phyloP scores from a whole-genome alignment of 2,329 filamentous ascomycete genomes.

The Alternaria rosae region DNA sequence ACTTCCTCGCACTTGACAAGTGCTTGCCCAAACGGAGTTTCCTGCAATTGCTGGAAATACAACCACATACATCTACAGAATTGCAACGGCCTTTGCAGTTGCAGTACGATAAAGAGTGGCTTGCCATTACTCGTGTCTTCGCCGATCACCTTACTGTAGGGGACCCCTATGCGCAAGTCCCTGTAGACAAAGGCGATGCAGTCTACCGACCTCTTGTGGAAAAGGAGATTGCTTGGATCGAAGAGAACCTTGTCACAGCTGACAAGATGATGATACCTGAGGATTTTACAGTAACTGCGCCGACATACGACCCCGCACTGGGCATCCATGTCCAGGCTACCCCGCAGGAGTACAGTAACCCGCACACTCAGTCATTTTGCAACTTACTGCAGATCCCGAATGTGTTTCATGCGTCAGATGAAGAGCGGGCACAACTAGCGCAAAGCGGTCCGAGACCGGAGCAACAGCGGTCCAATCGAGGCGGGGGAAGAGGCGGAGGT shows the following conservation, averaged over 20 bases:
- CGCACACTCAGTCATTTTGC: conserved; percentile 85
- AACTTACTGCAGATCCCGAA: conserved; percentile 78
- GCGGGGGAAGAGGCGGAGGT: conserved; percentile 39
- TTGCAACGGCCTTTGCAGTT: conserved; percentile 64
- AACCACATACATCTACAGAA: conserved; percentile 29
- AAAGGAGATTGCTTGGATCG: conserved; percentile 78
- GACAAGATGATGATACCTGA: conserved; percentile 73
- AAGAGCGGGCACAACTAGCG: conserved; percentile 62
- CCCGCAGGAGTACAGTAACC: conserved; percentile 83
- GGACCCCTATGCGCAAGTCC: conserved; percentile 62
- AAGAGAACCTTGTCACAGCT: conserved; percentile 72
- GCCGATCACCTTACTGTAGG: conserved; percentile 64
- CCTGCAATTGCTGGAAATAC: conserved; percentile 74
- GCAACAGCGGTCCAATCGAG: conserved; percentile 35
- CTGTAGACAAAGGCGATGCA: conserved; percentile 71
- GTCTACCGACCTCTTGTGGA: conserved; percentile 74
- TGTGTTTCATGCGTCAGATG: conserved; percentile 73
- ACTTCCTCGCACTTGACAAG: conserved; percentile 92
- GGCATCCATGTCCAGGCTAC: conserved; percentile 67
- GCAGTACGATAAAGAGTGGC: conserved; percentile 91
- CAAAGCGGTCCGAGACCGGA: conserved; percentile 41
- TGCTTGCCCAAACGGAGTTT: conserved; percentile 82
- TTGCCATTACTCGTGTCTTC: conserved; percentile 89
- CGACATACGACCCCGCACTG: conserved; percentile 67
- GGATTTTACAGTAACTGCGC: conserved; percentile 80